phyloP scores from a whole-genome alignment of 257 asterid genomes.

The Gynochthodes officinalis region DNA sequence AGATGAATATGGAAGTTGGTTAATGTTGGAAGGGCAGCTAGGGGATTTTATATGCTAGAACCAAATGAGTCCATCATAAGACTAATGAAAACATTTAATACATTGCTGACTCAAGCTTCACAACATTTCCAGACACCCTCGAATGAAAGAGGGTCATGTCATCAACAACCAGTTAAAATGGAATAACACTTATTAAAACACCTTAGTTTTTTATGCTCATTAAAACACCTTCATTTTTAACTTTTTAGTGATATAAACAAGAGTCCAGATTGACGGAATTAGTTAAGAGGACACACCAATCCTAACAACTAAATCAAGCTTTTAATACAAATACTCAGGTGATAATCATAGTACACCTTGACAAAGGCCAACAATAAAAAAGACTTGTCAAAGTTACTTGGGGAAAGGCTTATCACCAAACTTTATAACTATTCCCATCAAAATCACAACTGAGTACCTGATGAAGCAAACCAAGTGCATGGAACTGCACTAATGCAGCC shows the following conservation, averaged over 20 bases:
- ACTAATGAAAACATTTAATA: neutral
- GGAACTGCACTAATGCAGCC: constrained; percentile 95
- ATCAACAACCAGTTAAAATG: neutral
- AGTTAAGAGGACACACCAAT: neutral
- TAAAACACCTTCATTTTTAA: neutral
- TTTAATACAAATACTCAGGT: neutral
- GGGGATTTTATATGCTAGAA: neutral
- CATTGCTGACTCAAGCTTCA: neutral
- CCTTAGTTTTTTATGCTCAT: too few relatives aligned
- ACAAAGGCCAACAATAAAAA: neutral
- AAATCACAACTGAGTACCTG: constrained; percentile 50
- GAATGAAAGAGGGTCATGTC: neutral
- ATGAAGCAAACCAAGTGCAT: constrained; percentile 88
- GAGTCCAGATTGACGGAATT: neutral
- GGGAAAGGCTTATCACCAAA: neutral
- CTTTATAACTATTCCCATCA: neutral
- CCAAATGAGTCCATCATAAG: neutral
- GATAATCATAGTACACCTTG: neutral
- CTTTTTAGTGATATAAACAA: neutral
- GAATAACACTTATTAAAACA: too few relatives aligned
- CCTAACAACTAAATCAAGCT: neutral
- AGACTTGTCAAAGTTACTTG: neutral
- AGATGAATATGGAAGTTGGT: neutral
- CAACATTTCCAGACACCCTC: neutral
- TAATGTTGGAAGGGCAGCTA: too few relatives aligned